phyloP scores from a whole-genome alignment of 768 basidiomycete genomes.

The Sporobolomyces phaffii region DNA sequence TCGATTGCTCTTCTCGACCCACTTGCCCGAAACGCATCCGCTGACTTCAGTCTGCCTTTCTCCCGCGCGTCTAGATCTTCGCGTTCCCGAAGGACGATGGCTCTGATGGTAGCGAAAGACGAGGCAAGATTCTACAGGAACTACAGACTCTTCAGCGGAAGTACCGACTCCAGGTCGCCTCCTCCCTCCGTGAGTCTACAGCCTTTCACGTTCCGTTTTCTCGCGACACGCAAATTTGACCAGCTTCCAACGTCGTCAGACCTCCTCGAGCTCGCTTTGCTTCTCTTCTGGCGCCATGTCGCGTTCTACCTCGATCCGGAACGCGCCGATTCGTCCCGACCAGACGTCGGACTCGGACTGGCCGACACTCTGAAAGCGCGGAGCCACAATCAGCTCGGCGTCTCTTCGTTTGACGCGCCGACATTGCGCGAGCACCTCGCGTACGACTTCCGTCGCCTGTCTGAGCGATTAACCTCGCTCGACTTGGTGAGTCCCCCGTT shows the following conservation, averaged over 20 bases:
- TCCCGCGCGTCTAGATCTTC: constrained; percentile 47
- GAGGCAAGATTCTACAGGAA: constrained; percentile 54
- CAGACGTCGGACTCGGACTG: constrained; percentile 36
- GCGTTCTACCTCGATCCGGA: constrained; percentile 54
- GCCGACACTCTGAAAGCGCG: constrained; percentile 26
- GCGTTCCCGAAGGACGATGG: constrained; percentile 46
- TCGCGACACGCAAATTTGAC: too few species aligned
- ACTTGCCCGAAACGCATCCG: constrained; percentile 48
- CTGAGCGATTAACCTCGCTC: constrained; percentile 57
- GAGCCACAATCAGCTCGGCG: not conserved
- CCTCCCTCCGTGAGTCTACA: constrained; percentile 55
- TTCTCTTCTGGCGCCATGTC: constrained; percentile 75
- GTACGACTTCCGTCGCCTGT: constrained; percentile 53
- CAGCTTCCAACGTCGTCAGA: constrained; percentile 29
- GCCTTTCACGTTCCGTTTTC: not conserved
- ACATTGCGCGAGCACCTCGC: constrained; percentile 46
- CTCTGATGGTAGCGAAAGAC: constrained; percentile 47
- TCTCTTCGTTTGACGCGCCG: constrained; percentile 25
- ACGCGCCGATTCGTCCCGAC: constrained; percentile 44
- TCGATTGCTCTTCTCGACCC: not conserved
- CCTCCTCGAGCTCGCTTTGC: constrained; percentile 63
- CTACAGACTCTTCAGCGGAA: constrained; percentile 57
- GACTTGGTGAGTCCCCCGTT: constrained; percentile 51
- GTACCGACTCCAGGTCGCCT: constrained; percentile 51
- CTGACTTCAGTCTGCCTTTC: constrained; percentile 47